Percentiles rank a stretch among this genome's conserved stretches.
These are phyloP conservation scores for Tetrapisispora nanseiensis DNA, from an alignment of 805 yeast genomes.

Conservation along the genomic window DNA sequence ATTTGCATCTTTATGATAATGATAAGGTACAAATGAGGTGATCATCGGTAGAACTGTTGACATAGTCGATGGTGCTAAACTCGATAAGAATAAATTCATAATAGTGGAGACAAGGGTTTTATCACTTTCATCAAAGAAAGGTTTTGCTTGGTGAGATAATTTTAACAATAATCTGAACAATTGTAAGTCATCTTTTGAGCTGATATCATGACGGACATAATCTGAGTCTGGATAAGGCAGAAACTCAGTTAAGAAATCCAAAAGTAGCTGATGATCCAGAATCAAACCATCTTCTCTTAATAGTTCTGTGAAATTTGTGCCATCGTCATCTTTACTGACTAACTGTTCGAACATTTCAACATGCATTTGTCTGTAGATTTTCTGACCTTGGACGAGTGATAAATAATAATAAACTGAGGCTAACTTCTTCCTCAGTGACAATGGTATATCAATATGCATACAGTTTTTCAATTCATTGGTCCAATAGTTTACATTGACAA, in stretches of 20 bases:
- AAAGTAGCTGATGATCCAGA: constrained; percentile 28
- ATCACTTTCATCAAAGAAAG: constrained; percentile 38
- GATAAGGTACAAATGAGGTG: constrained; percentile 42
- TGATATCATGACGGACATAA: constrained; percentile 30
- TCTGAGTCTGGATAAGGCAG: constrained; percentile 38
- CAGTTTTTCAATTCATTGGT: constrained; percentile 72
- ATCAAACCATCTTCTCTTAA: constrained; percentile 23
- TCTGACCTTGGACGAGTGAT: constrained; percentile 62
- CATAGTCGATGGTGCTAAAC: constrained; percentile 43
- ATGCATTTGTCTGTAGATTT: constrained; percentile 47
- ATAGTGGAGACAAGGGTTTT: constrained; percentile 36
- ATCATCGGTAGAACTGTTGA: constrained; percentile 41
- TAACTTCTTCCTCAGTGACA: constrained; percentile 46
- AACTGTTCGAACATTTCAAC: constrained; percentile 51
- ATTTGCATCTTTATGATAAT: constrained; percentile 28
- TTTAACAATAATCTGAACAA: constrained; percentile 39
- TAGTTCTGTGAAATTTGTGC: constrained; percentile 21
- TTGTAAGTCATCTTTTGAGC: constrained; percentile 33
- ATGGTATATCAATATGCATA: constrained; percentile 65
- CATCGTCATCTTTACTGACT: constrained; percentile 31
- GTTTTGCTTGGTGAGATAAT: constrained; percentile 43
- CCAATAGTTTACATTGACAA: constrained; percentile 67
- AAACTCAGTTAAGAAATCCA: constrained; percentile 26
- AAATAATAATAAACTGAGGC: constrained; percentile 62
- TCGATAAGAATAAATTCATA: constrained; percentile 40